These are phyloP conservation scores for Pseudevernia furfuracea DNA, from an alignment of 495 filamentous ascomycete genomes.

Conservation along the genomic window DNA sequence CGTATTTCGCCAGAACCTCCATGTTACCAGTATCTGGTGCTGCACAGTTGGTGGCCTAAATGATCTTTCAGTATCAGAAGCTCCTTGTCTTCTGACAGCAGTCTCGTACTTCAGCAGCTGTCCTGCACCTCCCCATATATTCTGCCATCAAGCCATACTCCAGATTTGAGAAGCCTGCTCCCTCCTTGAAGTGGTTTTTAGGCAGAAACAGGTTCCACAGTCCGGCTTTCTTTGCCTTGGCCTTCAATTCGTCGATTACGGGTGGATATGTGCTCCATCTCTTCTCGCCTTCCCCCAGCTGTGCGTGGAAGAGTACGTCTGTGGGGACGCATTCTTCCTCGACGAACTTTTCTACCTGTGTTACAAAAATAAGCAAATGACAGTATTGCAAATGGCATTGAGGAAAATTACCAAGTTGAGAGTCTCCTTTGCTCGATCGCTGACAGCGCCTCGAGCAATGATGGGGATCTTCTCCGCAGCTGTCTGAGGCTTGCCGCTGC, in stretches of 20 bases:
- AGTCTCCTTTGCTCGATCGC: slow-evolving; percentile 71
- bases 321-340: slow-evolving; percentile 91
- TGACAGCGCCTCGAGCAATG: slow-evolving; percentile 60
- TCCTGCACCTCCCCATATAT: slow-evolving; percentile 68
- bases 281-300: slow-evolving; percentile 64
- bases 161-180: slow-evolving; percentile 81
- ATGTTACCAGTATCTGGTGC: slow-evolving; percentile 94
- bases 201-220: slow-evolving; percentile 98
- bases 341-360: slow-evolving; percentile 84
- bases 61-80: slow-evolving; percentile 6
- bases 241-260: slow-evolving; percentile 82
- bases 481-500: slow-evolving; percentile 24
- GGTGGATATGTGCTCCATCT: slow-evolving; percentile 73
- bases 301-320: slow-evolving; percentile 67
- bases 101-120: slow-evolving; percentile 59
- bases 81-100: background rate
- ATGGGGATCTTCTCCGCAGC: slow-evolving; percentile 50
- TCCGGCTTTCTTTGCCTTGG: slow-evolving; percentile 71
- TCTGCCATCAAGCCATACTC: slow-evolving; percentile 94
- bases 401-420: slow-evolving; percentile 49
- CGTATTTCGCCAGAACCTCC: slow-evolving; percentile 93
- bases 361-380: slow-evolving; percentile 20
- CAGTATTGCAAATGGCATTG: background rate
- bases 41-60: slow-evolving; percentile 74
- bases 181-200: slow-evolving; percentile 88